Percentiles rank a stretch among this genome's conserved stretches.
Conservation (phyloP, 164 flowering plant species). For the Buxus sempervirens region DNA sequence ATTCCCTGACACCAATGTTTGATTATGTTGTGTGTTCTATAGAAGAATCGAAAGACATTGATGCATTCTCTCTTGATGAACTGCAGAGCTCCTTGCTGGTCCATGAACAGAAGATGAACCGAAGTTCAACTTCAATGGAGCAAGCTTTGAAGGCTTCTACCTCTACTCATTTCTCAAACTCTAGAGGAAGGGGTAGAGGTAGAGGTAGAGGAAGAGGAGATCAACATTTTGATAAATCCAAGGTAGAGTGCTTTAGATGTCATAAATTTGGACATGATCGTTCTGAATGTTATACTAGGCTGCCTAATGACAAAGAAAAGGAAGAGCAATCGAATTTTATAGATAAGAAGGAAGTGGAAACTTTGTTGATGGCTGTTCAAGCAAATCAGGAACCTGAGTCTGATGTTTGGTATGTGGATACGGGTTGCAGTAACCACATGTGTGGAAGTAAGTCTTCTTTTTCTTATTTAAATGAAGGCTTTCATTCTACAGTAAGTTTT, state of each 20-base stretch:
- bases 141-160: conserved; percentile 24
- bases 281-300: conserved; percentile 12
- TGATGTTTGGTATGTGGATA: conserved; percentile 17
- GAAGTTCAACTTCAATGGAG: conserved; percentile 7
- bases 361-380: conserved; percentile 10
- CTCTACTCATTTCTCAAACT: conserved; percentile 2
- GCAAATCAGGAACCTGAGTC: background rate
- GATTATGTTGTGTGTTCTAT: conserved; percentile 23
- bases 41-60: conserved; percentile 17
- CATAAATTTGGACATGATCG: conserved; percentile 18
- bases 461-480: conserved; percentile 12
- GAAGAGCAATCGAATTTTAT: conserved; percentile 11
- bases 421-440: conserved; percentile 16
- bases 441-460: conserved; percentile 19
- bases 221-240: conserved; percentile 23
- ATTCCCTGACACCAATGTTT: conserved; percentile 15
- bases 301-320: conserved; percentile 10
- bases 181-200: conserved; percentile 10
- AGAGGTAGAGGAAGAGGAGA: conserved; percentile 12
- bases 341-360: conserved; percentile 10
- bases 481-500: conserved; percentile 7
- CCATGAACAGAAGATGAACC: conserved; percentile 21
- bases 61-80: conserved; percentile 14
- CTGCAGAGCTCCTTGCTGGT: conserved; percentile 21
- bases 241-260: conserved; percentile 25